Evolutionary conservation across 169 alveolate species (phyloP), one percentile per base, ranked within the genome.

Genomic region (Miamiensis avidus): DNA sequence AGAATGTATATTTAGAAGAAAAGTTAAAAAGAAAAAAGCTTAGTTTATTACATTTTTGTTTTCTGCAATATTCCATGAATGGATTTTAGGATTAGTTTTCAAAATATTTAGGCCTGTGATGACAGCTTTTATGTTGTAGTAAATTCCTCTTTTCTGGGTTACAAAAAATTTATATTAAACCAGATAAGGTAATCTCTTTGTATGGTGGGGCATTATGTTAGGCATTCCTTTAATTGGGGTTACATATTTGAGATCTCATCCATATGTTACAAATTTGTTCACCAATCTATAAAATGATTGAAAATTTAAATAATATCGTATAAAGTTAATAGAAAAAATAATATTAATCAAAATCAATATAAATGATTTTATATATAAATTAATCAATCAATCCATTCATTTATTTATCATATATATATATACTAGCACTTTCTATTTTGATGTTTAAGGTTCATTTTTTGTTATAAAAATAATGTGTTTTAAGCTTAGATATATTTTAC

Each of bases 51-150:
- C 86, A 26, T 85, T 78, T 34, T n/a, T 85, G n/a, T 78, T 85
- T 33, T 73, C 83, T 28, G 89, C 89, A 15, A 33, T 79, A 34
- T 28, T 85, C 15, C 89, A 85, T 74, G 89, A 85, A 78, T 85
- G 82, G 73, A 65, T 78, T 26, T 78, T 85, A 25, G 78, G 76
- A 29, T 75, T 85, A 16, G 78, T 77, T 78, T 78, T 85, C 20
- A 85, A 76, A 85, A 29, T 65, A 31, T 31, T 78, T 27, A 85
- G 78, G 31, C 89, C 89, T 25, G 78, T 85, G 27, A 84, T 84
- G 84, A 77, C 82, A 0, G 34, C 77, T 31, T 84, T 84, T 29
- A 84, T 84, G 89, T 73, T 84, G 69, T 49, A 76, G 26, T 31
- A 84, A 73, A 65, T 84, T n/a, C 89, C 89, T 11, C 74, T 84